These are phyloP conservation scores for Bacterosira constricta DNA, from an alignment of 108 stramenopile genomes.

Conservation along the genomic window DNA sequence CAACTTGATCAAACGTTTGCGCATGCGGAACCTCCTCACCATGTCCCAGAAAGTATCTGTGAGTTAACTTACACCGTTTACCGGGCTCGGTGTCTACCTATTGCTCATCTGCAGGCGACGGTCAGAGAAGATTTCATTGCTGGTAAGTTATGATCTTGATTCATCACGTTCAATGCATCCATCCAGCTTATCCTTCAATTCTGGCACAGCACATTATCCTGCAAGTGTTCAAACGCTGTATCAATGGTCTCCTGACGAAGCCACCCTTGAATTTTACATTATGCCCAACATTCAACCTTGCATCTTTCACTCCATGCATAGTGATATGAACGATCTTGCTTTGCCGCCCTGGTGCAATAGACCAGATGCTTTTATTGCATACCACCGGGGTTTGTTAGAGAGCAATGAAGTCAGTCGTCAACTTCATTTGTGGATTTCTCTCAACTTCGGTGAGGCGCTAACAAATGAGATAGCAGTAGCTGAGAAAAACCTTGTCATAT, in stretches of 20 bases:
- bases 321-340: slow-evolving; percentile 48
- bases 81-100: slow-evolving; percentile 53
- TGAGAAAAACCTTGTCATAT: slow-evolving; percentile 63
- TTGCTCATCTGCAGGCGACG: slow-evolving; percentile 46
- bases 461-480: slow-evolving; percentile 55
- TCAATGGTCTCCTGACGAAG: slow-evolving; percentile 80
- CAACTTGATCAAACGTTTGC: slow-evolving; percentile 70
- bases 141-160: too few relatives aligned
- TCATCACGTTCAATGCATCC: too few relatives aligned
- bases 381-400: slow-evolving; percentile 66
- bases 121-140: slow-evolving; percentile 66
- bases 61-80: slow-evolving; percentile 75
- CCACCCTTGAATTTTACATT: slow-evolving; percentile 71
- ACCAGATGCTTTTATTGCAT: slow-evolving; percentile 32
- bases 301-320: slow-evolving; percentile 40
- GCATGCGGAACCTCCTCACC: slow-evolving; percentile 62
- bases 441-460: slow-evolving; percentile 66
- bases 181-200: too few relatives aligned
- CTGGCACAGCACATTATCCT: slow-evolving; percentile 80
- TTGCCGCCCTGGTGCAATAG: slow-evolving; percentile 35
- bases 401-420: slow-evolving; percentile 46
- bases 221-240: slow-evolving; percentile 56
- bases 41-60: slow-evolving; percentile 70
- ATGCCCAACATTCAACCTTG: slow-evolving; percentile 53
- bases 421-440: slow-evolving; percentile 72